A percentile compares a stretch with the other conserved stretches of the same genome.
Conservation (phyloP, 2,329 filamentous ascomycete genomes). For the Epichloe glyceriae region DNA sequence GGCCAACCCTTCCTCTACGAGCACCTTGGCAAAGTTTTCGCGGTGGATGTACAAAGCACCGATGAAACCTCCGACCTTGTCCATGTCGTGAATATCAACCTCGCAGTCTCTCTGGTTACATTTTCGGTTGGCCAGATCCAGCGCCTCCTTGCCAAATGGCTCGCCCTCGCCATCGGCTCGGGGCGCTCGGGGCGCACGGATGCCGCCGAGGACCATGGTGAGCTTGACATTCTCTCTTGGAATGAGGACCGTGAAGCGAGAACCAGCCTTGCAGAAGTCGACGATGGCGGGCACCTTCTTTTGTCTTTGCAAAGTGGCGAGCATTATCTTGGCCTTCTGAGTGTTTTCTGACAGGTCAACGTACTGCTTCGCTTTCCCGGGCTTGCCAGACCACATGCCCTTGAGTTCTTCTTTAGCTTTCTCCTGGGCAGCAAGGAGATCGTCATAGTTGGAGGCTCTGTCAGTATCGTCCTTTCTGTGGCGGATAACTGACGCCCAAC, state of each 20-base stretch:
- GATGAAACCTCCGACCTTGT: slow-evolving; percentile 97
- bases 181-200: slow-evolving; percentile 79
- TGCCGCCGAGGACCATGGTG: slow-evolving; percentile 86
- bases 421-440: slow-evolving; percentile 68
- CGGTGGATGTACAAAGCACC: slow-evolving; percentile 86
- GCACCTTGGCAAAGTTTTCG: slow-evolving; percentile 85
- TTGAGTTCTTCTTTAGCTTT: slow-evolving; percentile 76
- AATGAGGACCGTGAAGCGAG: slow-evolving; percentile 81
- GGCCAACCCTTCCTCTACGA: slow-evolving; percentile 89
- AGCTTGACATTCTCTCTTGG: slow-evolving; percentile 90
- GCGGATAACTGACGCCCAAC: slow-evolving; percentile 86
- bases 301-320: slow-evolving; percentile 76
- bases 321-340: slow-evolving; percentile 91
- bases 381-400: slow-evolving; percentile 90
- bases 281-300: slow-evolving; percentile 88
- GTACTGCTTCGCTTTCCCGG: slow-evolving; percentile 69
- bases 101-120: slow-evolving; percentile 93
- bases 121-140: slow-evolving; percentile 78
- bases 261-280: slow-evolving; percentile 96
- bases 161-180: slow-evolving; percentile 65
- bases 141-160: slow-evolving; percentile 87
- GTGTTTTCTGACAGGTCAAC: slow-evolving; percentile 83
- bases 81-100: slow-evolving; percentile 85
- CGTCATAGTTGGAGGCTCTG: slow-evolving; percentile 86
- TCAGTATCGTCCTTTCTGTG: slow-evolving; percentile 93